phyloP scores from a whole-genome alignment of 306 rosid species.

The Inga leiocalycina region DNA sequence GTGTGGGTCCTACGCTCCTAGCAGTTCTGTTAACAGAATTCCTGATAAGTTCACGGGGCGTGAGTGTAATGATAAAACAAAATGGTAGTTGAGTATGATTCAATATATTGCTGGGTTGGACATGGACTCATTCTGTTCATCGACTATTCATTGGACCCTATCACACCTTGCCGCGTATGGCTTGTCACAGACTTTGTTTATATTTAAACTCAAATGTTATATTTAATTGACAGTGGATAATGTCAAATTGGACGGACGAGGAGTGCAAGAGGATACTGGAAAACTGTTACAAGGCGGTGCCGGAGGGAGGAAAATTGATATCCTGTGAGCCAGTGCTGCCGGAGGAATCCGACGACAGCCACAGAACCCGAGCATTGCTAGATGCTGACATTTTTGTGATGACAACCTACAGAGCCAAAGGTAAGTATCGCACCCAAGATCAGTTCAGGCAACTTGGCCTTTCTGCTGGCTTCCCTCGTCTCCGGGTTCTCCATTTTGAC shows the following conservation, averaged over 20 bases:
- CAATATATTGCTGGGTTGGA: background rate
- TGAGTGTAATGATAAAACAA: too few relatives aligned
- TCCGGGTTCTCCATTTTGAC: constrained; percentile 65
- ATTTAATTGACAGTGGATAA: constrained; percentile 69
- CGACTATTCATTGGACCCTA: too few relatives aligned
- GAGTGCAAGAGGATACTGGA: constrained; percentile 74
- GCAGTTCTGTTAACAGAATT: too few relatives aligned
- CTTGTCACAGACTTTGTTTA: too few relatives aligned
- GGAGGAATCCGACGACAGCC: constrained; percentile 71
- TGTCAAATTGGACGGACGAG: constrained; percentile 85
- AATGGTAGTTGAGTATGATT: too few relatives aligned
- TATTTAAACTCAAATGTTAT: background rate
- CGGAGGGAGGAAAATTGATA: constrained; percentile 77
- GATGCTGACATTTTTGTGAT: constrained; percentile 84
- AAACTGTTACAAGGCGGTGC: constrained; percentile 76
- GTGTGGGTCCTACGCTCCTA: too few relatives aligned
- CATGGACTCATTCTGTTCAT: too few relatives aligned
- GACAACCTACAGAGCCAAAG: constrained; percentile 80
- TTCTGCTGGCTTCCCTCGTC: constrained; percentile 62
- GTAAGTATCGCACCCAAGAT: constrained; percentile 77
- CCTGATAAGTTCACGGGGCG: too few relatives aligned
- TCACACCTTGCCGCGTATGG: too few relatives aligned
- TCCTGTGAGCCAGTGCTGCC: constrained; percentile 90
- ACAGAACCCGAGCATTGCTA: constrained; percentile 70
- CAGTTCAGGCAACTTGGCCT: constrained; percentile 58